These are phyloP conservation scores for Crithidia fasciculata DNA, from an alignment of 208 protist species.

Conservation along the genomic window DNA sequence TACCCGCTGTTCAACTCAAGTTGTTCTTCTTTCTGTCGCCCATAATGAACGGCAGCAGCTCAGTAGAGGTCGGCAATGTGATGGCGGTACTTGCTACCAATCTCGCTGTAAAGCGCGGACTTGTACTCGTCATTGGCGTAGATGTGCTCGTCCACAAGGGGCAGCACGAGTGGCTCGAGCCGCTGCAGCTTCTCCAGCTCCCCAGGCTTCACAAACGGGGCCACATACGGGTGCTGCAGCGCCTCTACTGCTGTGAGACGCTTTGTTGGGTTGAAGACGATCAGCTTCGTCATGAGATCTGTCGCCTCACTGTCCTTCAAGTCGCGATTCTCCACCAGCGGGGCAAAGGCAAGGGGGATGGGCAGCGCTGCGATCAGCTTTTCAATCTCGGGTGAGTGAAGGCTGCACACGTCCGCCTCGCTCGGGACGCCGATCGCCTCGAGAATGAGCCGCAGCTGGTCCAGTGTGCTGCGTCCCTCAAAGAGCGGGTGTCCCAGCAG, in stretches of 20 bases:
- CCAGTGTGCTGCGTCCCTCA: constrained; percentile 94
- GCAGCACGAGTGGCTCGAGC: constrained; percentile 53
- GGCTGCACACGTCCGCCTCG: constrained; percentile 88
- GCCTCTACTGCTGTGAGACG: constrained; percentile 85
- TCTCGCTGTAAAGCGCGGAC: constrained; percentile 66
- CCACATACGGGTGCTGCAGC: constrained; percentile 91
- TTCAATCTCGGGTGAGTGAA: constrained; percentile 89
- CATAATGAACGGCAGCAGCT: background rate
- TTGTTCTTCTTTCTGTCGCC: background rate
- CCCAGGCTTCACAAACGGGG: constrained; percentile 55
- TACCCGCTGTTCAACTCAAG: background rate
- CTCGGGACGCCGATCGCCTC: constrained; percentile 87
- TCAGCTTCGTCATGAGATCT: constrained; percentile 84
- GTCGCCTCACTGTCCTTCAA: constrained; percentile 81
- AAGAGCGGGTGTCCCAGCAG: constrained; percentile 94
- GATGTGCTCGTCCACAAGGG: constrained; percentile 69
- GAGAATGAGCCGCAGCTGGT: constrained; percentile 96
- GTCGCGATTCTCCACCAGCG: constrained; percentile 44
- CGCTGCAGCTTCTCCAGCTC: constrained; percentile 53
- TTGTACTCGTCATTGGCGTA: constrained; percentile 78
- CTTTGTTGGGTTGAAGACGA: constrained; percentile 90
- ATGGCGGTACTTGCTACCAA: constrained; percentile 43
- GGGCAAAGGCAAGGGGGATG: constrained; percentile 41
- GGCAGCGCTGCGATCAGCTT: constrained; percentile 87
- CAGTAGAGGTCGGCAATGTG: constrained; percentile 35